These are phyloP conservation scores for Misopates orontium DNA, from an alignment of 257 asterid species.

Conservation along the genomic window DNA sequence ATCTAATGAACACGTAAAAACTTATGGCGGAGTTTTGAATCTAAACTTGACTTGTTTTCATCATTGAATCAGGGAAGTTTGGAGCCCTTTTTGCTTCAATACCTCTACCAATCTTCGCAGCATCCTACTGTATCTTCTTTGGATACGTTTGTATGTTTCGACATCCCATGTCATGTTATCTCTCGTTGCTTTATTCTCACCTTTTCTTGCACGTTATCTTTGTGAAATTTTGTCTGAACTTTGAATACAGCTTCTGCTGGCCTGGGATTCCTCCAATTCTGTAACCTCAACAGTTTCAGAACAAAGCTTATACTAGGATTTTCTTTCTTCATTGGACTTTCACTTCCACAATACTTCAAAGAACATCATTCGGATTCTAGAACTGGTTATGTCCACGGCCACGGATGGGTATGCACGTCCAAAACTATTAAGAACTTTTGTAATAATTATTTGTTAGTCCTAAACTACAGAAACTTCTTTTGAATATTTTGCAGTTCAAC, in stretches of 20 bases:
- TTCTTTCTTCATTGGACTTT: constrained; percentile 65
- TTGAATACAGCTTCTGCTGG: constrained; percentile 71
- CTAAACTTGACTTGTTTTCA: not conserved
- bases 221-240: not conserved
- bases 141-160: constrained; percentile 62
- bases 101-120: constrained; percentile 72
- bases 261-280: constrained; percentile 70
- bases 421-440: not conserved
- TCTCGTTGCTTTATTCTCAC: not conserved
- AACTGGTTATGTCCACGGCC: constrained; percentile 47
- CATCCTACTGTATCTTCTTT: constrained; percentile 71
- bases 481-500: constrained; percentile 47
- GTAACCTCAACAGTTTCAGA: constrained; percentile 80
- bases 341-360: constrained; percentile 62
- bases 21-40: not conserved
- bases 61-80: constrained; percentile 57
- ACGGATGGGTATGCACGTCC: constrained; percentile 47
- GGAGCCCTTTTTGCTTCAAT: constrained; percentile 76
- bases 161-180: not conserved
- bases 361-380: constrained; percentile 39
- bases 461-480: not conserved
- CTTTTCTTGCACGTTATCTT: no score
- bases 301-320: constrained; percentile 64
- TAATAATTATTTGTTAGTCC: not conserved
- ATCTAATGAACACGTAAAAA: not conserved